Conservation (phyloP, 495 filamentous ascomycete species). For the Talaromyces adpressus region DNA sequence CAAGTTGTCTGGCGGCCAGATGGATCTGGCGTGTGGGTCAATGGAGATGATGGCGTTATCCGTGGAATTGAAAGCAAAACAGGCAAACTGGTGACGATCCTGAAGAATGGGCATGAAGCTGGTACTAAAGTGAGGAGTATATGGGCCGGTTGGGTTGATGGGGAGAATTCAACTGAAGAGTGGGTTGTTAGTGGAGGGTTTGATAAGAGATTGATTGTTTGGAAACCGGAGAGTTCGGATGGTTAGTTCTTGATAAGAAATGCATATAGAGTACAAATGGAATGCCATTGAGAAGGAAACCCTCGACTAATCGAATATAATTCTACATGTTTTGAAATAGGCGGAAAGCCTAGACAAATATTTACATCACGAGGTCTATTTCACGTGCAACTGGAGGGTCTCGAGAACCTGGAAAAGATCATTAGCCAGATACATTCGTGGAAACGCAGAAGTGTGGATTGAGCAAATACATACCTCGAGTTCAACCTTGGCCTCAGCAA, state of each 20-base stretch:
- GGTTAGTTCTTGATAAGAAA: background rate
- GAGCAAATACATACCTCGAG: slow-evolving; percentile 63
- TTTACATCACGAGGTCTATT: slow-evolving; percentile 11
- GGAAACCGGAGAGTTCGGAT: slow-evolving; percentile 26
- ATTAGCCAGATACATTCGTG: background rate
- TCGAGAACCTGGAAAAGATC: slow-evolving; percentile 6
- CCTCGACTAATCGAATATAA: slow-evolving; percentile 5
- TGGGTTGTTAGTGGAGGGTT: slow-evolving; percentile 63
- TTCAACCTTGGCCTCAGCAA: slow-evolving; percentile 98
- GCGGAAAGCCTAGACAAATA: slow-evolving; percentile 3
- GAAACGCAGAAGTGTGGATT: background rate
- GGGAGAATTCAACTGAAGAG: slow-evolving; percentile 34
- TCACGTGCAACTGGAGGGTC: slow-evolving; percentile 9
- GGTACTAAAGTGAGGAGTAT: slow-evolving; percentile 60
- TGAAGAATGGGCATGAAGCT: slow-evolving; percentile 49
- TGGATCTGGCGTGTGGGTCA: slow-evolving; percentile 61
- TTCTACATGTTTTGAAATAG: slow-evolving; percentile 12
- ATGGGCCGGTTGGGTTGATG: slow-evolving; percentile 51
- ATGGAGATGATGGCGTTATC: slow-evolving; percentile 61
- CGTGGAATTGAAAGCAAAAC: slow-evolving; percentile 56
- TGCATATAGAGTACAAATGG: slow-evolving; percentile 7
- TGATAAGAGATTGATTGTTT: slow-evolving; percentile 56
- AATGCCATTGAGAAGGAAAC: slow-evolving; percentile 8
- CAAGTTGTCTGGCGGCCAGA: slow-evolving; percentile 58
- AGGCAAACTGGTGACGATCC: slow-evolving; percentile 45